phyloP scores from a whole-genome alignment of 371 early-diverging fungal species.

The Smittium culicis region DNA sequence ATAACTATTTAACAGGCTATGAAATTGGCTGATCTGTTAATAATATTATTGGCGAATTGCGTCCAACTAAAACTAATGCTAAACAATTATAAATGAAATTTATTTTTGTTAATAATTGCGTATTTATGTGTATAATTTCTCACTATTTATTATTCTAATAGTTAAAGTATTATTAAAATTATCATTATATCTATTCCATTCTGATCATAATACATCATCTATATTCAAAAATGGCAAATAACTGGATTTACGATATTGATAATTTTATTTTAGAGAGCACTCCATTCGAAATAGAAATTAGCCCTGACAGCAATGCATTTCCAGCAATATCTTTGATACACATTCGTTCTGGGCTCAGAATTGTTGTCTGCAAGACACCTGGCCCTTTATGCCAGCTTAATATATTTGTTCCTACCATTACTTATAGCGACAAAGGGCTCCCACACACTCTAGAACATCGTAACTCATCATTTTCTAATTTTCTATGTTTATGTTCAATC shows the following conservation, averaged over 20 bases:
- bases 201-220: too few relatives aligned
- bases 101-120: too few relatives aligned
- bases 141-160: too few relatives aligned
- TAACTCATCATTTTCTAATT: slow-evolving; percentile 18
- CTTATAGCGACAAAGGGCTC: slow-evolving; percentile 44
- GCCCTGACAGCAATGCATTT: background rate
- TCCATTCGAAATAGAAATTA: slow-evolving; percentile 2
- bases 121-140: too few relatives aligned
- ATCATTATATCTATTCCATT: too few relatives aligned
- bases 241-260: background rate
- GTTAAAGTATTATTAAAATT: too few relatives aligned
- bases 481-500: background rate
- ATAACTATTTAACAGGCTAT: too few relatives aligned
- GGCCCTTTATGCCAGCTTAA: slow-evolving; percentile 23
- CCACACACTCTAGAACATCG: slow-evolving; percentile 66
- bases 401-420: slow-evolving; percentile 54
- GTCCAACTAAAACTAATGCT: too few relatives aligned
- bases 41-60: too few relatives aligned
- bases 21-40: too few relatives aligned
- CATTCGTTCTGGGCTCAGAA: slow-evolving; percentile 13
- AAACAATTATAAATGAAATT: too few relatives aligned
- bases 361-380: slow-evolving; percentile 24
- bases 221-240: background rate
- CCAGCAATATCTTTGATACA: background rate
- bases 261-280: background rate